Evolutionary conservation across 1,139 yeast genomes (phyloP).

Genomic region (Suhomyces panamericanus): DNA sequence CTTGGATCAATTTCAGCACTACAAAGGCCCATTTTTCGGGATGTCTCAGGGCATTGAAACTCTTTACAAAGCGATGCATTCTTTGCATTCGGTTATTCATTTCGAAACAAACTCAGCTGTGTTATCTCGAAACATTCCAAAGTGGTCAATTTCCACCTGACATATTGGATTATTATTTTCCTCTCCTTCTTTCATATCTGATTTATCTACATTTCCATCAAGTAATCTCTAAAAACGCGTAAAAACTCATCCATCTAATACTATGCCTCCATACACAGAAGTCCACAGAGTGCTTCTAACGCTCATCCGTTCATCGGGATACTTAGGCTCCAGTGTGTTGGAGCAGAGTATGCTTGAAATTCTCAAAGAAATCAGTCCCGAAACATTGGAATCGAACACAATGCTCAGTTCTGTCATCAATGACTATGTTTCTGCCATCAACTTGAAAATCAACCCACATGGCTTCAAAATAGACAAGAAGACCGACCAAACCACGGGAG

Average conservation of each 20-base stretch:
- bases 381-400: slow-evolving; percentile 12
- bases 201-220: neutral
- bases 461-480: slow-evolving; percentile 48
- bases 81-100: too few species aligned
- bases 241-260: neutral
- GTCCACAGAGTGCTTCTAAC: slow-evolving; percentile 48
- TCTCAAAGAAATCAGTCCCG: slow-evolving; percentile 7
- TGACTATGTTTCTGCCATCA: slow-evolving; percentile 37
- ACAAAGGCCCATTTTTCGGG: too few species aligned
- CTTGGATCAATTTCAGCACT: too few species aligned
- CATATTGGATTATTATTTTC: too few species aligned
- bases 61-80: too few species aligned
- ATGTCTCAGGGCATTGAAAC: too few species aligned
- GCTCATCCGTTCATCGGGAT: slow-evolving; percentile 38
- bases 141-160: too few species aligned
- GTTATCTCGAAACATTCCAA: too few species aligned
- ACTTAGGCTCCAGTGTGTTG: slow-evolving; percentile 18
- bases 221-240: neutral
- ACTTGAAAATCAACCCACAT: slow-evolving; percentile 36
- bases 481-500: slow-evolving; percentile 38
- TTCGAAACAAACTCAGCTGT: too few species aligned
- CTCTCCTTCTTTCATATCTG: neutral
- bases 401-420: slow-evolving; percentile 23
- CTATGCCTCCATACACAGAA: slow-evolving; percentile 22
- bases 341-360: slow-evolving; percentile 15